These are phyloP conservation scores for Solanum neorickii DNA, from an alignment of 257 asterid genomes.

Conservation along the genomic window DNA sequence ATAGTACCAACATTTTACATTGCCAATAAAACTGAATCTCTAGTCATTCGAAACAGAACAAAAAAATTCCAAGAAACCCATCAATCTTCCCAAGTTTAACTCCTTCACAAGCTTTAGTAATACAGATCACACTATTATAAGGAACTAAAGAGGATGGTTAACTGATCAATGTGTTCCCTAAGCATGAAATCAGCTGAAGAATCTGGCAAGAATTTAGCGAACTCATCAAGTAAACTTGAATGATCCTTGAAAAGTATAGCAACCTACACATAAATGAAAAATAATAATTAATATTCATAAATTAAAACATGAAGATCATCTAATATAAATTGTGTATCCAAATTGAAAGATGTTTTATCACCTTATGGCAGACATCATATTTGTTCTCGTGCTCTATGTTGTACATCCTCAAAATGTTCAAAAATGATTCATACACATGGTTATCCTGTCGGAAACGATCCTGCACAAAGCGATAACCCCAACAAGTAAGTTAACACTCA, in stretches of 20 bases:
- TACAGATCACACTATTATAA: neutral
- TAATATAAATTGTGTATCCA: neutral
- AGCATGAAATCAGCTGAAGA: slow-evolving; percentile 36
- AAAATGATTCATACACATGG: slow-evolving; percentile 76
- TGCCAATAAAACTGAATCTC: neutral
- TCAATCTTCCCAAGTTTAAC: neutral
- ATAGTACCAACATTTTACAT: neutral
- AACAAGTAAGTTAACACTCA: neutral
- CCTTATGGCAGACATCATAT: slow-evolving; percentile 86
- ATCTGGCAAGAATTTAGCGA: slow-evolving; percentile 83
- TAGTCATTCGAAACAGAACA: neutral
- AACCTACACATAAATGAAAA: slow-evolving; percentile 36
- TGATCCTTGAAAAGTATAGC: slow-evolving; percentile 70
- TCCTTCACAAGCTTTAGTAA: neutral
- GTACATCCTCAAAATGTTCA: slow-evolving; percentile 86
- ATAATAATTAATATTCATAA: neutral
- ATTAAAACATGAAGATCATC: neutral
- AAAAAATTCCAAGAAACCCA: neutral
- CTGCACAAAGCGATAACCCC: slow-evolving; percentile 31
- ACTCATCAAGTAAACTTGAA: slow-evolving; percentile 82
- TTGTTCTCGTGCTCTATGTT: slow-evolving; percentile 78
- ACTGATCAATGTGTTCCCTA: slow-evolving; percentile 16
- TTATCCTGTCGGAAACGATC: slow-evolving; percentile 74
- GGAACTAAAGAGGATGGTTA: neutral
- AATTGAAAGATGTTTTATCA: neutral